Percentiles rank a stretch among this genome's conserved stretches.
phyloP scores from a whole-genome alignment of 106 monocot genomes.

The Narthecium ossifragum region DNA sequence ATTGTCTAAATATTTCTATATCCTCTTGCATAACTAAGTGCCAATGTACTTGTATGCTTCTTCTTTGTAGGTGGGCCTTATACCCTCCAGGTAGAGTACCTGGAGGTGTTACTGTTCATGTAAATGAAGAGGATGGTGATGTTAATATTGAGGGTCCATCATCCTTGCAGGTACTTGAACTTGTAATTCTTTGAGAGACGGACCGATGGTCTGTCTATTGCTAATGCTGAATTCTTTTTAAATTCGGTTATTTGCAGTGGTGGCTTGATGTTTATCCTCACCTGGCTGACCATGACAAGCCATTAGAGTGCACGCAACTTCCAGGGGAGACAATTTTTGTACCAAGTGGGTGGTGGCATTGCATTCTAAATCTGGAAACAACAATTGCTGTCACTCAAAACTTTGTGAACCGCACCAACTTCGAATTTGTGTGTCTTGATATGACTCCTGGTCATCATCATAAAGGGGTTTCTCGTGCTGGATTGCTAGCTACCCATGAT shows the following conservation, averaged over 20 bases:
- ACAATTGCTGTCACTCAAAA: slow-evolving; percentile 96
- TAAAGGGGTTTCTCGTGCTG: slow-evolving; percentile 94
- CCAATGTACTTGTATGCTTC: slow-evolving; percentile 1
- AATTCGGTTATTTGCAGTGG: slow-evolving; percentile 56
- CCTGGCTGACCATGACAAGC: slow-evolving; percentile 86
- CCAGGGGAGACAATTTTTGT: slow-evolving; percentile 98
- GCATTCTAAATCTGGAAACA: slow-evolving; percentile 90
- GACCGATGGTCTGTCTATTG: too few species aligned
- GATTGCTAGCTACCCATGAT: slow-evolving; percentile 68
- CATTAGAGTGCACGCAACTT: slow-evolving; percentile 85
- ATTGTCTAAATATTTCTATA: neutral
- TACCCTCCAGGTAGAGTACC: slow-evolving; percentile 98
- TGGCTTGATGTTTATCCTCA: slow-evolving; percentile 98
- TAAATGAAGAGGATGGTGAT: slow-evolving; percentile 98
- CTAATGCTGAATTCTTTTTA: neutral
- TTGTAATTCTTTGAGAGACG: neutral
- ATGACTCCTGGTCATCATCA: slow-evolving; percentile 88
- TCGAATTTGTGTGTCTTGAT: slow-evolving; percentile 83
- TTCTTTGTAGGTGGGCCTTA: slow-evolving; percentile 79
- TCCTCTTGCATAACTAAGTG: neutral
- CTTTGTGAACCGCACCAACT: slow-evolving; percentile 82
- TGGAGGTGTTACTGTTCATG: slow-evolving; percentile 91
- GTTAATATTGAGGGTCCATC: slow-evolving; percentile 83
- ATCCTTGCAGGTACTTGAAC: slow-evolving; percentile 74
- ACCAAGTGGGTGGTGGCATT: slow-evolving; percentile 99